Conservation (phyloP, 345 rosid species). For the Punica granatum region DNA sequence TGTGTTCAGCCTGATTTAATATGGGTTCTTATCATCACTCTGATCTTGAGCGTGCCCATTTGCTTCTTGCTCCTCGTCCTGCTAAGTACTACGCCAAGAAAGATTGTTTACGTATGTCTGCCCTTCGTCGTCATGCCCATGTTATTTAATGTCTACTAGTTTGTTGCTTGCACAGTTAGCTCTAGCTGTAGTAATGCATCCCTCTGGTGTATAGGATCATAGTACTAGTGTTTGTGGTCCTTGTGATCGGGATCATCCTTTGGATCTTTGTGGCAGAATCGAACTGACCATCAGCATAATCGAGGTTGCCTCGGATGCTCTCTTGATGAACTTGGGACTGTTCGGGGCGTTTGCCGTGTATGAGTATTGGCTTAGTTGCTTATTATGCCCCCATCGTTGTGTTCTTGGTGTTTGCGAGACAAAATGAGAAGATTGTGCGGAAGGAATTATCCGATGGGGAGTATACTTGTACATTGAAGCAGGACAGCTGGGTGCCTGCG, state of each 20-base stretch:
- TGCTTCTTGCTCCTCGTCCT: constrained; percentile 53
- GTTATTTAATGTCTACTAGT: constrained; percentile 81
- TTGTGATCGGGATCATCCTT: constrained; percentile 54
- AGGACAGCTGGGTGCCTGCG: constrained; percentile 90
- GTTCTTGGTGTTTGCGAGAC: constrained; percentile 71
- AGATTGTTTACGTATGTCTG: constrained; percentile 65
- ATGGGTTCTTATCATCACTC: constrained; percentile 64
- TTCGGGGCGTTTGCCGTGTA: constrained; percentile 53
- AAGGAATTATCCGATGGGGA: constrained; percentile 38
- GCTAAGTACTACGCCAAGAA: constrained; percentile 83
- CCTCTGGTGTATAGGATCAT: constrained; percentile 67
- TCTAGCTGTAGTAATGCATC: constrained; percentile 54
- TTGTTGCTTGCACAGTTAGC: constrained; percentile 70
- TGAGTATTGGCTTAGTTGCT: constrained; percentile 46
- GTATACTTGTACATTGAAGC: constrained; percentile 72
- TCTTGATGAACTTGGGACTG: constrained; percentile 62
- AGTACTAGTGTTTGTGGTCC: constrained; percentile 56
- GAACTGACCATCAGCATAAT: constrained; percentile 71
- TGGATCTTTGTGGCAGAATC: constrained; percentile 72
- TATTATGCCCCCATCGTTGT: constrained; percentile 69
- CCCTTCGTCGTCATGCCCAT: constrained; percentile 68
- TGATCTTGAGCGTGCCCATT: constrained; percentile 62
- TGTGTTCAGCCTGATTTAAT: constrained; percentile 33
- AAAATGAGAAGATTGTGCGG: constrained; percentile 63
- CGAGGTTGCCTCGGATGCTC: constrained; percentile 74